Conservation (phyloP, 2,329 filamentous ascomycete species). For the Ascosphaera pollenicola region DNA sequence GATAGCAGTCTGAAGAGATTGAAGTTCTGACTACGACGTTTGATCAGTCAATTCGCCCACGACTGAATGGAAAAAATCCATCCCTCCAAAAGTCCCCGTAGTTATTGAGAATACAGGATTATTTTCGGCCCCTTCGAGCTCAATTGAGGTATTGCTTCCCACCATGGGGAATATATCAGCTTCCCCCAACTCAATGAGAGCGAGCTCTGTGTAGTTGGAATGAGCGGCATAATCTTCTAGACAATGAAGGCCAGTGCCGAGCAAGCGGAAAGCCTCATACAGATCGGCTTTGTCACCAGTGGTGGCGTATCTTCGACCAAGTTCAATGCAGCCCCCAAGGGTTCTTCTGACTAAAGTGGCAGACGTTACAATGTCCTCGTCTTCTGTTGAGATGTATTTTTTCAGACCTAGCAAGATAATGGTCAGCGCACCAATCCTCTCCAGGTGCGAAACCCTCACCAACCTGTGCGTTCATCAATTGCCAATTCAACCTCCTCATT, state of each 20-base stretch:
- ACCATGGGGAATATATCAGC: constrained; percentile 68
- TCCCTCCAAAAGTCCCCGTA: constrained; percentile 84
- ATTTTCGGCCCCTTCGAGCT: constrained; percentile 39
- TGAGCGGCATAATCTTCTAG: constrained; percentile 85
- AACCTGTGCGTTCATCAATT: constrained; percentile 50
- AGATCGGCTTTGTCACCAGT: constrained; percentile 52
- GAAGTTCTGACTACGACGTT: constrained; percentile 71
- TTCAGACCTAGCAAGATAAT: constrained; percentile 36
- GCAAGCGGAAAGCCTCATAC: constrained; percentile 63
- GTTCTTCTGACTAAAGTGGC: constrained; percentile 54
- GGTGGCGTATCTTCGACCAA: constrained; percentile 51
- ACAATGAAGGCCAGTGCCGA: constrained; percentile 79
- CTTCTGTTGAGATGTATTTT: constrained; percentile 84
- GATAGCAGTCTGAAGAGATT: constrained; percentile 70
- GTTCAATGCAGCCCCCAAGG: constrained; percentile 51
- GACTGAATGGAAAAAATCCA: constrained; percentile 83
- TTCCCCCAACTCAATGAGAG: constrained; percentile 70
- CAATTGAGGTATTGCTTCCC: constrained; percentile 48
- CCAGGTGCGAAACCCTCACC: background rate
- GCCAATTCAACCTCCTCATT: constrained; percentile 58
- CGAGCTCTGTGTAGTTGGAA: constrained; percentile 80
- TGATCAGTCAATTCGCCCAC: constrained; percentile 66
- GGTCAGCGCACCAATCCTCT: background rate
- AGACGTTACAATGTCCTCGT: constrained; percentile 57
- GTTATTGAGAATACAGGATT: constrained; percentile 55